Conservation (phyloP, 2,329 filamentous ascomycete genomes). For the Elsinoe perseae region DNA sequence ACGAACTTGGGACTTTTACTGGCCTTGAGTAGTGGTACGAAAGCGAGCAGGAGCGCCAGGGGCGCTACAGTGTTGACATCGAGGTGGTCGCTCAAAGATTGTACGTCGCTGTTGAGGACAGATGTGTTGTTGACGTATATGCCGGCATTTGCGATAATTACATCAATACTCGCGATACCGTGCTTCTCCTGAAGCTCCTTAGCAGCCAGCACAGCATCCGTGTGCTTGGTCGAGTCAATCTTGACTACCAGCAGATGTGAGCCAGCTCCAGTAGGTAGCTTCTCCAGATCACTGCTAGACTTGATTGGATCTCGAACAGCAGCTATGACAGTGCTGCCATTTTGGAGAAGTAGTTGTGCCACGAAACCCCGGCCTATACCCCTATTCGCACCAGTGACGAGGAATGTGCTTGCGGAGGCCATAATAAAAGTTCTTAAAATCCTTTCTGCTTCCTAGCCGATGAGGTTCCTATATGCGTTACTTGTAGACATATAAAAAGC, state of each 20-base stretch:
- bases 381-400: constrained; percentile 31
- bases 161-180: constrained; percentile 24
- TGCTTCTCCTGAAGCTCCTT: constrained; percentile 23
- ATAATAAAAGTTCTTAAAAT: background rate
- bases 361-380: constrained; percentile 33
- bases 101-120: constrained; percentile 20
- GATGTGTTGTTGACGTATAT: constrained; percentile 14
- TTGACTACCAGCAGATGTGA: constrained; percentile 38
- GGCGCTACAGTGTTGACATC: constrained; percentile 33
- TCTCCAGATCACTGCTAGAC: background rate
- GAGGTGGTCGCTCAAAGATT: constrained; percentile 27
- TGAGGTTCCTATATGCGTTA: too few species aligned
- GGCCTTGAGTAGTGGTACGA: constrained; percentile 32
- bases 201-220: constrained; percentile 29
- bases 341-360: constrained; percentile 24
- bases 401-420: constrained; percentile 21
- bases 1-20: constrained; percentile 31
- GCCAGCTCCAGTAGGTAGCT: constrained; percentile 31
- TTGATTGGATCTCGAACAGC: constrained; percentile 30
- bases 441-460: background rate
- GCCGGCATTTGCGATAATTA: constrained; percentile 21
- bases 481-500: background rate
- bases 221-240: constrained; percentile 34
- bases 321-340: constrained; percentile 24
- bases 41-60: constrained; percentile 41